Percentiles rank a stretch among this genome's conserved stretches.
Conservation (phyloP, 1,139 yeast genomes). For the Debaryomyces coudertii region DNA sequence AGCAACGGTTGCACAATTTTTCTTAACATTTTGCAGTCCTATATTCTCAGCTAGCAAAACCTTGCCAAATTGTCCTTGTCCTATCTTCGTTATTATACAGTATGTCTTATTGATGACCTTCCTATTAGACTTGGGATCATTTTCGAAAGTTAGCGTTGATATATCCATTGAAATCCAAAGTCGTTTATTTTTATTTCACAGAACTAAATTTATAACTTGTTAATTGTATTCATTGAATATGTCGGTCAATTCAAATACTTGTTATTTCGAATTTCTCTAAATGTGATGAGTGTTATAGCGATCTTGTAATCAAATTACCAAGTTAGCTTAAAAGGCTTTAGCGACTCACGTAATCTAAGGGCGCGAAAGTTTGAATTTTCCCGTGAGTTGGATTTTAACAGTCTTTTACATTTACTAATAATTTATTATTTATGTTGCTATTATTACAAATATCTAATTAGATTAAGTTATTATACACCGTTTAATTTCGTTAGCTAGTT, state of each 20-base stretch:
- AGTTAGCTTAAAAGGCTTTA: not conserved
- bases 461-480: slow-evolving; percentile 3
- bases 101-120: slow-evolving; percentile 41
- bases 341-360: not conserved
- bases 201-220: not conserved
- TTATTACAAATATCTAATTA: slow-evolving; percentile 6
- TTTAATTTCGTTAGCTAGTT: slow-evolving; percentile 4
- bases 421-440: not conserved
- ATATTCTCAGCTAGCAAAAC: slow-evolving; percentile 40
- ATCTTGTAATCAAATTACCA: not conserved
- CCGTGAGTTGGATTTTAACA: not conserved
- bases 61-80: slow-evolving; percentile 51
- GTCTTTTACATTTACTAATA: not conserved
- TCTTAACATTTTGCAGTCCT: slow-evolving; percentile 6
- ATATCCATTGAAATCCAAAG: slow-evolving; percentile 26
- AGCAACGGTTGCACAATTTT: slow-evolving; percentile 32
- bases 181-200: slow-evolving; percentile 2
- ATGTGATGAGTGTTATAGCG: not conserved
- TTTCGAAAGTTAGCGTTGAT: slow-evolving; percentile 31
- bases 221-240: slow-evolving; percentile 2
- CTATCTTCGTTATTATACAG: slow-evolving; percentile 41
- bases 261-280: not conserved
- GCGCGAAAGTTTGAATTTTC: not conserved
- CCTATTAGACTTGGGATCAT: slow-evolving; percentile 32
- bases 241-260: not conserved